Percentiles rank a stretch among this genome's conserved stretches.
Conservation (phyloP, 345 rosid genomes). For the Psidium guajava region DNA sequence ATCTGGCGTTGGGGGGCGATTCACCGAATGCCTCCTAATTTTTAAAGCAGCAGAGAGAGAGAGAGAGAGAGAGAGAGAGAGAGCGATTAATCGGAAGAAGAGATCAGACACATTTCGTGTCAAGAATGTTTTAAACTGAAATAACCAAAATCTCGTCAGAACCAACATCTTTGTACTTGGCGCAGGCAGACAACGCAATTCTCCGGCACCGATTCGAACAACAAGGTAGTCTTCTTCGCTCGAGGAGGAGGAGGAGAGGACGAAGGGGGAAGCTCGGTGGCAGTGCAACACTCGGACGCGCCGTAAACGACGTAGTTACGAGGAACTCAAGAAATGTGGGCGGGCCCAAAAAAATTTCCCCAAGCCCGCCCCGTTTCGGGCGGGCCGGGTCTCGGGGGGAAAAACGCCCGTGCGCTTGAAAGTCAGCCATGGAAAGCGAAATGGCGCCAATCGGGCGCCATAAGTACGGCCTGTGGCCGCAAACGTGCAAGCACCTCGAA, state of each 20-base stretch:
- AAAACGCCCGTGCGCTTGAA: neutral
- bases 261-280: neutral
- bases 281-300: neutral
- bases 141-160: neutral
- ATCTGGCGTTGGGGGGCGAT: slow-evolving; percentile 44
- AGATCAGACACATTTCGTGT: neutral
- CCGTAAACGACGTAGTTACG: neutral
- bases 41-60: neutral
- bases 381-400: neutral
- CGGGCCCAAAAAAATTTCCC: neutral
- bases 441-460: slow-evolving; percentile 31
- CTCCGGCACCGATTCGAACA: neutral
- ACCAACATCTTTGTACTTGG: neutral
- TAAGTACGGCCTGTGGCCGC: slow-evolving; percentile 23
- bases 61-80: neutral
- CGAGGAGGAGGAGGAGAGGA: neutral
- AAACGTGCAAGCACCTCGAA: slow-evolving; percentile 1
- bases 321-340: neutral
- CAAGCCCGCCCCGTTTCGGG: too few relatives aligned
- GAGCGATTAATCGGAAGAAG: neutral
- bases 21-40: slow-evolving; percentile 32
- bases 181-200: neutral
- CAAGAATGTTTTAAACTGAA: neutral
- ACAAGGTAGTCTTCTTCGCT: neutral
- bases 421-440: slow-evolving; percentile 31